These are phyloP conservation scores for Brassica incana DNA, from an alignment of 345 rosid genomes.

Conservation along the genomic window DNA sequence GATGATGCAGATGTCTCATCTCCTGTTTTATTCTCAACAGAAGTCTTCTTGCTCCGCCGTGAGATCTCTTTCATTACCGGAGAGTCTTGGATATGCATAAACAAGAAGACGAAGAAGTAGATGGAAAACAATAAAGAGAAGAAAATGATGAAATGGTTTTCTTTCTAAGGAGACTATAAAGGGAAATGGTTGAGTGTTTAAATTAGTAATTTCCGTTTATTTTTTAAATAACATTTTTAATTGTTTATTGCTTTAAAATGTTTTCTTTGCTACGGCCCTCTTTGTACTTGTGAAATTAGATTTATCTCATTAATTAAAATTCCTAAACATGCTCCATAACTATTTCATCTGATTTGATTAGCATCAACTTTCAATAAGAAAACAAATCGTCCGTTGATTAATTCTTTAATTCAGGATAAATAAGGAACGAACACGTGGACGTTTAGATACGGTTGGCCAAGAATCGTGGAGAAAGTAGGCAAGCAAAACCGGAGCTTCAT, in stretches of 20 bases:
- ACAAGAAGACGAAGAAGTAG: not conserved
- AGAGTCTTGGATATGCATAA: conserved; percentile 1
- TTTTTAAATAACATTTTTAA: not conserved
- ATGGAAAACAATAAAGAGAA: conserved; percentile 2
- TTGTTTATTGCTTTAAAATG: not conserved
- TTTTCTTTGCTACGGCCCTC: conserved; percentile 28
- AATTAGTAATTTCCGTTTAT: not conserved
- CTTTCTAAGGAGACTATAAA: conserved; percentile 24
- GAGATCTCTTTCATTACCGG: conserved; percentile 32
- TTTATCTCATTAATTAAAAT: conserved; percentile 9
- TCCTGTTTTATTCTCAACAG: conserved; percentile 10
- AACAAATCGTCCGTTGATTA: not conserved
- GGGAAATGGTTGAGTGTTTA: conserved; percentile 39
- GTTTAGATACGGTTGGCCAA: conserved; percentile 21
- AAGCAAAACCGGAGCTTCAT: conserved; percentile 26
- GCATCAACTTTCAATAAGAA: not conserved
- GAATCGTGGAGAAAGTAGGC: conserved; percentile 37
- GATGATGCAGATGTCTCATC: conserved; percentile 24
- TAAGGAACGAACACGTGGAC: conserved; percentile 26
- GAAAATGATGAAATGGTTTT: conserved; percentile 3
- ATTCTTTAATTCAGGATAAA: not conserved
- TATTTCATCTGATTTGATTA: conserved; percentile 19
- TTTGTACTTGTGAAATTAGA: conserved; percentile 29
- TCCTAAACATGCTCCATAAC: conserved; percentile 8
- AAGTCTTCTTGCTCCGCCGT: conserved; percentile 12